Evolutionary conservation across 176 grass and related monocot species (phyloP).

Genomic region (Avena atlantica): DNA sequence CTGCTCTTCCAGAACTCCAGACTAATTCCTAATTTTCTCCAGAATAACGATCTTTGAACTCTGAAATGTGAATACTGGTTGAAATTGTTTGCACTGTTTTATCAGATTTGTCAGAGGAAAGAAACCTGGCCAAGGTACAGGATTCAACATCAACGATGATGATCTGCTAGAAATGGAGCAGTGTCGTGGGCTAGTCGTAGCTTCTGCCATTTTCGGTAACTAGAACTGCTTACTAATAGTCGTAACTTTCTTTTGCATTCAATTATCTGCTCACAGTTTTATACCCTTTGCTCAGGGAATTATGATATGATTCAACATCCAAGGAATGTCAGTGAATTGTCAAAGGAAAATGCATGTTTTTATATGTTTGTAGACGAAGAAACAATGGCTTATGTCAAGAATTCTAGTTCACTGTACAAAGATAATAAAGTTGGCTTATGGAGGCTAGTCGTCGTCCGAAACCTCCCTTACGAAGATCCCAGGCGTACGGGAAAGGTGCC

Average conservation of each 20-base stretch:
- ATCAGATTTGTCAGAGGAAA: constrained; percentile 92
- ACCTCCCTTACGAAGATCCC: constrained; percentile 85
- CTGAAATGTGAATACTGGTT: constrained; percentile 13
- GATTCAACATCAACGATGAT: constrained; percentile 83
- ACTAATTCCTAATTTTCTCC: not conserved
- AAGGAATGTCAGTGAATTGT: constrained; percentile 77
- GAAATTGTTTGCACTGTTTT: constrained; percentile 31
- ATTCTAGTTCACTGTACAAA: constrained; percentile 61
- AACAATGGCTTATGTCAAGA: constrained; percentile 82
- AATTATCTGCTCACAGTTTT: constrained; percentile 44
- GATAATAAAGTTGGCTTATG: constrained; percentile 83
- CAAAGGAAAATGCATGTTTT: constrained; percentile 84
- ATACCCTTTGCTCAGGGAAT: constrained; percentile 69
- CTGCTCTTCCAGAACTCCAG: not conserved
- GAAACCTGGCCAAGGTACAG: constrained; percentile 76
- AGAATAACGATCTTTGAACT: not conserved
- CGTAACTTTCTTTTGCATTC: not conserved
- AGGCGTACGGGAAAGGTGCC: constrained; percentile 95
- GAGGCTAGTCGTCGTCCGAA: constrained; percentile 86
- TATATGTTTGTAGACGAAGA: constrained; percentile 99
- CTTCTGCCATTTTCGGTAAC: constrained; percentile 97
- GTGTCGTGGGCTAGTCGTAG: constrained; percentile 83
- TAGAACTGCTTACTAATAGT: not conserved
- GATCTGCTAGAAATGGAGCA: constrained; percentile 96
- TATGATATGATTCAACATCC: constrained; percentile 98